Conservation (phyloP, 352 stramenopile genomes). For the Globisporangium iwayamae region DNA sequence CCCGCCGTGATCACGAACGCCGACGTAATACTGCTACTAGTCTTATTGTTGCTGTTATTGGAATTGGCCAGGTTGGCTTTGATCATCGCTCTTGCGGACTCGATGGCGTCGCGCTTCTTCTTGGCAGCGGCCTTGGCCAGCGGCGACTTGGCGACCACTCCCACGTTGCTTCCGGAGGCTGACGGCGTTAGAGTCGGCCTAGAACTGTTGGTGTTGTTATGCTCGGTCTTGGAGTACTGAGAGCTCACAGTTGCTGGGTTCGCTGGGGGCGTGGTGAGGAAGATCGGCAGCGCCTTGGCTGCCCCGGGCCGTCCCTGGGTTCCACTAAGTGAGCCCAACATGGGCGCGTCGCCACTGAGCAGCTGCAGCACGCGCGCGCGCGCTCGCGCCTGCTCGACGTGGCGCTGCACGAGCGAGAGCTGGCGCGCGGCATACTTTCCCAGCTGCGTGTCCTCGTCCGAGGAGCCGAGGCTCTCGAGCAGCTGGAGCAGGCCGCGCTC, state of each 20-base stretch:
- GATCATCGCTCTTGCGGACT: constrained; percentile 34
- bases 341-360: constrained; percentile 17
- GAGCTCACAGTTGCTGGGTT: background rate
- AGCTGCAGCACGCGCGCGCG: constrained; percentile 51
- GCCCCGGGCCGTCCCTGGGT: background rate
- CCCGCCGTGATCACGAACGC: constrained; percentile 47
- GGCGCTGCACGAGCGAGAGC: constrained; percentile 43
- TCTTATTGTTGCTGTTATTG: constrained; percentile 4
- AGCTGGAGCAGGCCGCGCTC: constrained; percentile 35
- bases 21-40: constrained; percentile 1
- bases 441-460: constrained; percentile 41
- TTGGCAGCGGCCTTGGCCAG: constrained; percentile 9
- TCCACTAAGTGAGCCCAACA: background rate
- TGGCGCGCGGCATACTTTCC: constrained; percentile 57
- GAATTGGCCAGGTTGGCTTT: constrained; percentile 18
- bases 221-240: background rate
- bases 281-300: constrained; percentile 9
- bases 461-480: constrained; percentile 33
- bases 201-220: background rate
- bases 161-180: background rate
- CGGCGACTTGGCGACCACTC: background rate
- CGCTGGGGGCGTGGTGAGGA: constrained; percentile 6
- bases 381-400: constrained; percentile 50
- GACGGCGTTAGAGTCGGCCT: background rate
- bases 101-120: constrained; percentile 30